A percentile compares a stretch with the other conserved stretches of the same genome.
These are phyloP conservation scores for Zygoascus meyerae DNA, from an alignment of 1,139 yeast genomes.

Conservation along the genomic window DNA sequence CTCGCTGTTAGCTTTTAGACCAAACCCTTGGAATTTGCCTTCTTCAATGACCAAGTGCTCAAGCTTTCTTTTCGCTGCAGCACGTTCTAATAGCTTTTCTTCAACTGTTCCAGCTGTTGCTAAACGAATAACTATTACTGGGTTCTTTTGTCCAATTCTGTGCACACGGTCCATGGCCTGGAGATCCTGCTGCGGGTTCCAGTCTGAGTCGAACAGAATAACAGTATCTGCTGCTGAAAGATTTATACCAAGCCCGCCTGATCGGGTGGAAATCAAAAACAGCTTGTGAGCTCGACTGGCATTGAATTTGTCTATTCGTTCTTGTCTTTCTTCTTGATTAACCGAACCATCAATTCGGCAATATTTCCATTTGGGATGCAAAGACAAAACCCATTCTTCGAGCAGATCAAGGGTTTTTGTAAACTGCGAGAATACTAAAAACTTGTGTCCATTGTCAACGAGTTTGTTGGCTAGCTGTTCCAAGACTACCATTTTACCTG, in stretches of 20 bases:
- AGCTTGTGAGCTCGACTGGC: conserved; percentile 34
- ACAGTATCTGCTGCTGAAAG: conserved; percentile 86
- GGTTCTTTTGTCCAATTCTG: conserved; percentile 81
- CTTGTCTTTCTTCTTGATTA: conserved; percentile 58
- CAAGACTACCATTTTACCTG: conserved; percentile 67
- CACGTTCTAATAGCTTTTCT: conserved; percentile 68
- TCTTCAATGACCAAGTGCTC: conserved; percentile 79
- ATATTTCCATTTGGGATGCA: conserved; percentile 40
- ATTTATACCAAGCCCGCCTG: conserved; percentile 93
- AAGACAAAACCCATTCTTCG: conserved; percentile 55
- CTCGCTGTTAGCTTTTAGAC: conserved; percentile 12
- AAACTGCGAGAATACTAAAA: conserved; percentile 79
- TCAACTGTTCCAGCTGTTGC: conserved; percentile 77
- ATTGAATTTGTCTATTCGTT: conserved; percentile 53
- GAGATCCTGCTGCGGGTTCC: conserved; percentile 96
- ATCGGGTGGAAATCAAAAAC: conserved; percentile 79
- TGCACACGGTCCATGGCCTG: conserved; percentile 97
- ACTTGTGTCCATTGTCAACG: conserved; percentile 50
- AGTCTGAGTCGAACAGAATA: conserved; percentile 82
- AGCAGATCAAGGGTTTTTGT: conserved; percentile 70
- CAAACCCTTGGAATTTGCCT: conserved; percentile 65
- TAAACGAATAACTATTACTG: conserved; percentile 74
- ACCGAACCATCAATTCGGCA: conserved; percentile 78
- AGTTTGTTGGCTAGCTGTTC: conserved; percentile 55
- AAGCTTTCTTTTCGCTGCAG: conserved; percentile 70